Conservation (phyloP, 2,329 filamentous ascomycete species). For the Scytalidium sp. region DNA sequence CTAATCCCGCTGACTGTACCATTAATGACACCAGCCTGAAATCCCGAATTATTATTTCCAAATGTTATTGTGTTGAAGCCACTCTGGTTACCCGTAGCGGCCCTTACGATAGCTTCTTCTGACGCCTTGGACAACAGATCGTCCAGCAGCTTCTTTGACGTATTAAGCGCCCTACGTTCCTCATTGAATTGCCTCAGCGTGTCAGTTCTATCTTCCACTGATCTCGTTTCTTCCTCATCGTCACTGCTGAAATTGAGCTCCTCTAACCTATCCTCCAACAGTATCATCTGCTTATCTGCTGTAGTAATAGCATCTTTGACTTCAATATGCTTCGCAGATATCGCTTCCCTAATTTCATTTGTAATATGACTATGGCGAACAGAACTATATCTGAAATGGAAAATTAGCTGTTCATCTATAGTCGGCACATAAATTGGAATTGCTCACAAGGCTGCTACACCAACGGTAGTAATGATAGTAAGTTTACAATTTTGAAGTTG, state of each 20-base stretch:
- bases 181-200: slow-evolving; percentile 19
- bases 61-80: slow-evolving; percentile 16
- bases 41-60: slow-evolving; percentile 16
- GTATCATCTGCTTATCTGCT: slow-evolving; percentile 18
- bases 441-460: slow-evolving; percentile 29
- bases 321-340: slow-evolving; percentile 25
- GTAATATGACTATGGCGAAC: slow-evolving; percentile 28
- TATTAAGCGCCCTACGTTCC: slow-evolving; percentile 14
- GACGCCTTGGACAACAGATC: slow-evolving; percentile 18
- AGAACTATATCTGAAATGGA: slow-evolving; percentile 26
- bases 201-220: slow-evolving; percentile 12
- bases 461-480: slow-evolving; percentile 25
- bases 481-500: slow-evolving; percentile 31
- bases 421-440: slow-evolving; percentile 9
- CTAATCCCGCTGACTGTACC: slow-evolving; percentile 15
- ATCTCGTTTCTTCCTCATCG: slow-evolving; percentile 12
- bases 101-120: slow-evolving; percentile 20
- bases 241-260: slow-evolving; percentile 21
- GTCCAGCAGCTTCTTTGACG: slow-evolving; percentile 18
- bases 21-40: slow-evolving; percentile 17
- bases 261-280: slow-evolving; percentile 24
- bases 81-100: slow-evolving; percentile 8
- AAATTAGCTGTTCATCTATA: slow-evolving; percentile 15
- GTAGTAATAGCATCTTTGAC: slow-evolving; percentile 22
- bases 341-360: slow-evolving; percentile 28